phyloP scores from a whole-genome alignment of 495 filamentous ascomycete species.

The Cercophora scortea region DNA sequence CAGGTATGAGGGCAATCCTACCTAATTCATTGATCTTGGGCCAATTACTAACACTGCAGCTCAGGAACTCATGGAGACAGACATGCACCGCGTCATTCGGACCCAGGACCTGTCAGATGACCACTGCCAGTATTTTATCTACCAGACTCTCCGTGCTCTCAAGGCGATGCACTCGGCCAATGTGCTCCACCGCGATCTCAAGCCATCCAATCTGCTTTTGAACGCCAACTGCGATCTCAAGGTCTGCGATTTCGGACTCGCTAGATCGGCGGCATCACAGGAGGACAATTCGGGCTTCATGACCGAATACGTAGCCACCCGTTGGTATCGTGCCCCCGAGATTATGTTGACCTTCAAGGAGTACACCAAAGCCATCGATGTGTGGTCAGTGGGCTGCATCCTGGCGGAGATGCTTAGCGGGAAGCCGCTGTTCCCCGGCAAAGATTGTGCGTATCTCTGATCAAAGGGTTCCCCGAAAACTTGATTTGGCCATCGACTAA shows the following conservation, averaged over 20 bases:
- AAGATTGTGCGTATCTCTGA: constrained; percentile 70
- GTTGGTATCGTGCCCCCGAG: constrained; percentile 98
- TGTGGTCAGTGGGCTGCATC: constrained; percentile 99
- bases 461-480: background rate
- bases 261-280: constrained; percentile 82
- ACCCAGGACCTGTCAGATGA: constrained; percentile 98
- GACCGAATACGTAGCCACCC: constrained; percentile 99
- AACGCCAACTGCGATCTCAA: constrained; percentile 99
- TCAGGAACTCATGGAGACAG: constrained; percentile 98
- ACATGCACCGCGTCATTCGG: constrained; percentile 99
- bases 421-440: constrained; percentile 96
- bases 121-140: constrained; percentile 99
- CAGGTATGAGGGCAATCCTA: constrained; percentile 52
- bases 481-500: constrained; percentile 1
- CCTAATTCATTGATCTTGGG: too few relatives aligned
- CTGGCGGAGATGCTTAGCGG: constrained; percentile 99
- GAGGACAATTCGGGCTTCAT: constrained; percentile 99
- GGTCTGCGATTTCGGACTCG: constrained; percentile 96
- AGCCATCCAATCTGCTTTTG: constrained; percentile 91
- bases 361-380: constrained; percentile 99
- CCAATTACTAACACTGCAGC: background rate
- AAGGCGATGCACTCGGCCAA: constrained; percentile 99
- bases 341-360: constrained; percentile 99
- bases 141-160: constrained; percentile 94
- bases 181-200: constrained; percentile 93